Base-by-base conservation (phyloP, 1,284 basidiomycete genomes). In the Neolentinus lepideus region DNA sequence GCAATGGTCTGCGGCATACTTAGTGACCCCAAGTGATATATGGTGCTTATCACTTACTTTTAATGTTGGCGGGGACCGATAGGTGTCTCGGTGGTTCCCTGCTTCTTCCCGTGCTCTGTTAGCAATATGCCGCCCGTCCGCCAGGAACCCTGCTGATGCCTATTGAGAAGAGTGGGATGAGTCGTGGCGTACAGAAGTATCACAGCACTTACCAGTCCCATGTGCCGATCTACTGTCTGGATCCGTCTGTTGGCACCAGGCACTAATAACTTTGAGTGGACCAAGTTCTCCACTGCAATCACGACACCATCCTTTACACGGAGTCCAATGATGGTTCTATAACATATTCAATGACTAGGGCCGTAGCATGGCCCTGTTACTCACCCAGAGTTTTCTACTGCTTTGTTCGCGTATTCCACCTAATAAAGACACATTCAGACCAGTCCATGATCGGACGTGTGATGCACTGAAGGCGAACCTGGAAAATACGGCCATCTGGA, bases 381-480 rank as follows among this genome's bases (percentile, higher is more conserved):
- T 57, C 61, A 93, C 87, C 97, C 97, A 43, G 96, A 94, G 72
- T 97, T 97, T 74, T 99, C 97, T 56, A 98, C 96, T 31, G 97
- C 95, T 75, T 99, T 99, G 75, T 87, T 89, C 53, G 97, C 97
- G 69, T 99, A 99, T 74, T 99, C 97, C 70, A 99, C 92, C 93
- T 94, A 60, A 50, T 21, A 50, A 46, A 35, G 9, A 3, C 12
- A 38, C 12, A 52, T 59, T 47, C 54, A 53, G 55, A 59, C 61
- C 54, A 62, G 26, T 59, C 26, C 56, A 12, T 26, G 48, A 22
- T 51, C 8, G 36, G 16, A 61, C 35, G n/a, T 50, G 31, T 6
- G 50, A 48, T 14, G 21, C 38, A 25, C 1, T 19, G 51, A 12
- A 36, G 64, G n/a, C 72, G 55, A 52, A 92, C 92, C 82, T 99